A percentile compares a stretch with the other conserved stretches of the same genome.
These are phyloP conservation scores for Aplosporella prunicola DNA, from an alignment of 2,329 filamentous ascomycete species.

Conservation along the genomic window DNA sequence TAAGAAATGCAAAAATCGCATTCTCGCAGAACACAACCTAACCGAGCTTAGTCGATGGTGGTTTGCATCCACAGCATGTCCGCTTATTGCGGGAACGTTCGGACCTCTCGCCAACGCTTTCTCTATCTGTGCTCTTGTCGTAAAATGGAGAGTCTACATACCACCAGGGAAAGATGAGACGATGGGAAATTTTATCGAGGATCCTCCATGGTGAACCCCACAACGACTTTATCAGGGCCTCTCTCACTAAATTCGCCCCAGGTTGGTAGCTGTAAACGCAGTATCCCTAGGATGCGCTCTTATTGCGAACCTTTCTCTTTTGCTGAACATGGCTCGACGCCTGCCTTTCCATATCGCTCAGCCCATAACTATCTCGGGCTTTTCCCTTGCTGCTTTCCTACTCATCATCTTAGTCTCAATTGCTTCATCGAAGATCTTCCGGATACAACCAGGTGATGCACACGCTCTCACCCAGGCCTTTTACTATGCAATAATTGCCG, in stretches of 20 bases:
- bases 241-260: conserved; percentile 15
- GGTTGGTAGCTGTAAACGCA: conserved; percentile 46
- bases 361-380: conserved; percentile 52
- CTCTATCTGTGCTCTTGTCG: conserved; percentile 46
- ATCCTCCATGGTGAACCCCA: conserved; percentile 43
- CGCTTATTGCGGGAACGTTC: conserved; percentile 47
- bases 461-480: conserved; percentile 47
- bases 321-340: conserved; percentile 51
- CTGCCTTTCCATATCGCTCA: conserved; percentile 48
- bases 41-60: conserved; percentile 44
- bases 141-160: conserved; percentile 47
- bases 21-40: too few relatives aligned
- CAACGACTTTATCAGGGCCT: not conserved
- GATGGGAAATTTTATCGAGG: conserved; percentile 37
- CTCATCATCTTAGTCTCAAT: conserved; percentile 44
- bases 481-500: conserved; percentile 52
- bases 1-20: too few relatives aligned
- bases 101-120: conserved; percentile 48
- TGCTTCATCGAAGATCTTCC: conserved; percentile 36
- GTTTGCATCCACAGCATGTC: conserved; percentile 51
- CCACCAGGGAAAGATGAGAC: conserved; percentile 36
- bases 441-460: conserved; percentile 30
- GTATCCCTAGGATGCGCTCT: conserved; percentile 47
- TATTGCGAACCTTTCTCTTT: conserved; percentile 44
- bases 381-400: conserved; percentile 44